phyloP scores from a whole-genome alignment of 352 stramenopile genomes.

The Globisporangium rhizosaccharum region DNA sequence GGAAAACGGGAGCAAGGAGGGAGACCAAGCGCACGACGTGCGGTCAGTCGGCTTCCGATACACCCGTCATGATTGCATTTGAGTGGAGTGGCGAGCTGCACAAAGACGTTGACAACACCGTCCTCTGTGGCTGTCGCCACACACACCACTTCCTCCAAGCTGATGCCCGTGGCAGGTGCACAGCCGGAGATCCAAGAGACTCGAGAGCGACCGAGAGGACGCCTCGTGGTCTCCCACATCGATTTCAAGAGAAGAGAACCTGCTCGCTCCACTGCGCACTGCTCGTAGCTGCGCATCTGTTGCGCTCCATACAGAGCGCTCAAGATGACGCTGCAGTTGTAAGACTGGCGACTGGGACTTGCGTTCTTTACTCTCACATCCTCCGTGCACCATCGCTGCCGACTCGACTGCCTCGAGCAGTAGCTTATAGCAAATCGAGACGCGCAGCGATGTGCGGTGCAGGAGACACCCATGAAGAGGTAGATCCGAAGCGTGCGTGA shows the following conservation, averaged over 20 bases:
- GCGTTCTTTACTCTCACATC: conserved; percentile 83
- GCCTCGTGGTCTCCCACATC: conserved; percentile 36
- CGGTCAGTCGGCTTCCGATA: conserved; percentile 27
- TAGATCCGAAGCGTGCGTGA: conserved; percentile 12
- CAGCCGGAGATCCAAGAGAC: conserved; percentile 69
- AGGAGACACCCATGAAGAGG: conserved; percentile 50
- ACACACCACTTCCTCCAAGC: conserved; percentile 83
- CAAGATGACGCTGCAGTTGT: not conserved
- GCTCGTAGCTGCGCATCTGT: no score
- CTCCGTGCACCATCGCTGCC: conserved; percentile 35
- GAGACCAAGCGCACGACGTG: conserved; percentile 8
- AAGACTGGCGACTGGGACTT: not conserved
- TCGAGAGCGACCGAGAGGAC: not conserved
- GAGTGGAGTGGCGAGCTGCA: conserved; percentile 58
- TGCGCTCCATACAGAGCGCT: no score
- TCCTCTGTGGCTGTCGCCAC: conserved; percentile 28
- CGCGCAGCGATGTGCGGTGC: conserved; percentile 5
- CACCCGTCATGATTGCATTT: conserved; percentile 88
- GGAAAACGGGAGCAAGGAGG: not conserved
- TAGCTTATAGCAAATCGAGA: not conserved
- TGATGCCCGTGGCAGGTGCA: conserved; percentile 47
- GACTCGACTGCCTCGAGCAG: not conserved
- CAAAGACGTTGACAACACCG: not conserved
- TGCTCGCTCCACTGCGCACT: not conserved
- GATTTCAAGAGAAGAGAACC: conserved; percentile 84